Evolutionary conservation across 352 stramenopile genomes (phyloP), one percentile per base, ranked within the genome.

Genomic region (Aphanomyces euteiches): DNA sequence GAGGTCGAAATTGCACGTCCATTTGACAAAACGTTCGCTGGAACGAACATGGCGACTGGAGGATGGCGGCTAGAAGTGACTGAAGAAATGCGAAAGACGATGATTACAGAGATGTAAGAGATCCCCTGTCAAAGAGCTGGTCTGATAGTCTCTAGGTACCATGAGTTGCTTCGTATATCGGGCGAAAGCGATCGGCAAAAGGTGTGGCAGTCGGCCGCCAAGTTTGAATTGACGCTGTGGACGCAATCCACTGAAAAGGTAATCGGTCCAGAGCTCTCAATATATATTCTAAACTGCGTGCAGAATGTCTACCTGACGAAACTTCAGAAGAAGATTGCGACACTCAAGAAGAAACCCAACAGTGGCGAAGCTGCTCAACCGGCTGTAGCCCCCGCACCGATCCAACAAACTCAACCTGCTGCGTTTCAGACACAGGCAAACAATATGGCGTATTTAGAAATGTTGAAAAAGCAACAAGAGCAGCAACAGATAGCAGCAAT

Each of bases 201-300:
- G 72, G 86, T 92, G 43, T 93, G 86, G 86, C 78, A 81, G 56
- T 92, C 86, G 36, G 86, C 86, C 3, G 84, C 86, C 72, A 93
- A 93, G 78, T 93, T 93, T 71, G 86, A 93, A 78, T 75, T 93
- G 72, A 92, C 88, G 80, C 73, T 91, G 41, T 93, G 86, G 86
- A 89, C 84, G 43, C 64, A 70, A 39, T 70, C 17, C 19, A 43
- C n/a, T 13, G 64, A 70, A n/a, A 70, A 70, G 64, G 64, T 70
- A 64, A 15, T 34, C 13, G 8, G 10, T 19, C 34, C 21, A 21
- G 7, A 10, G 21, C 7, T 7, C 8, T 58, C 8, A 58, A 21
- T 58, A 12, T 28, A 28, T 19, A 17, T 58, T 58, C 7, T 37
- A 1, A 36, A 21, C 17, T 28, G 3, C 50, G 43, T 5, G 5